Conservation (phyloP, 1,139 yeast species). For the Candida sojae region DNA sequence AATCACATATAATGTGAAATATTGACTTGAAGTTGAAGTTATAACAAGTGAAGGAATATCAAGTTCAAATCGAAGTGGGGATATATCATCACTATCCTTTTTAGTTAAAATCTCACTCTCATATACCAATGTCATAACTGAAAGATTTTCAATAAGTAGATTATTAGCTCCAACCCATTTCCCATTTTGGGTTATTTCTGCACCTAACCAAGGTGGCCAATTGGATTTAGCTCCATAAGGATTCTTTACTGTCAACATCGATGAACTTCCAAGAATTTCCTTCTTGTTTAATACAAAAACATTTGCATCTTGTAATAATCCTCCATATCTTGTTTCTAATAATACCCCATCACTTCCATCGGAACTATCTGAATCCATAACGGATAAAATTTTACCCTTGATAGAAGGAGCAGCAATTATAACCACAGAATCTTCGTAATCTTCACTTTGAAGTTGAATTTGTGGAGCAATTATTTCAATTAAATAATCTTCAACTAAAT, state of each 20-base stretch:
- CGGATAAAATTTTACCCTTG: conserved; percentile 41
- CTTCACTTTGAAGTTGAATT: conserved; percentile 73
- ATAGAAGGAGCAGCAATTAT: conserved; percentile 40
- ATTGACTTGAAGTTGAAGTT: conserved; percentile 45
- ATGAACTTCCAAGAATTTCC: conserved; percentile 12
- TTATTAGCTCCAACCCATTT: conserved; percentile 37
- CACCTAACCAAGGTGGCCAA: conserved; percentile 54
- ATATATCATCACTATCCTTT: conserved; percentile 15
- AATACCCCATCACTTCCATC: conserved; percentile 25
- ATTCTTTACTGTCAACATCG: conserved; percentile 22
- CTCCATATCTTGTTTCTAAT: conserved; percentile 40
- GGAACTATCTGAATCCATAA: conserved; percentile 25
- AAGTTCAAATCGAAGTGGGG: conserved; percentile 27
- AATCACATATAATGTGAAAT: conserved; percentile 40
- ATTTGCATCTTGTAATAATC: conserved; percentile 38
- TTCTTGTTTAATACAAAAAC: conserved; percentile 39
- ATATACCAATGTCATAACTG: conserved; percentile 37
- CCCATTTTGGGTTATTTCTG: conserved; percentile 43
- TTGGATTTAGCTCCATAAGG: conserved; percentile 39
- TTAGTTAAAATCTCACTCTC: conserved; percentile 31
- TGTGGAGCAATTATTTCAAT: conserved; percentile 84
- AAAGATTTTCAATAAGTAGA: conserved; percentile 39
- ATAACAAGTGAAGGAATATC: conserved; percentile 45
- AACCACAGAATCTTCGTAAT: conserved; percentile 64
- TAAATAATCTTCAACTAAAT: conserved; percentile 61